A percentile compares a stretch with the other conserved stretches of the same genome.
Evolutionary conservation across 2,329 filamentous ascomycete species (phyloP).

Genomic region (Cryphonectria carpinicola): DNA sequence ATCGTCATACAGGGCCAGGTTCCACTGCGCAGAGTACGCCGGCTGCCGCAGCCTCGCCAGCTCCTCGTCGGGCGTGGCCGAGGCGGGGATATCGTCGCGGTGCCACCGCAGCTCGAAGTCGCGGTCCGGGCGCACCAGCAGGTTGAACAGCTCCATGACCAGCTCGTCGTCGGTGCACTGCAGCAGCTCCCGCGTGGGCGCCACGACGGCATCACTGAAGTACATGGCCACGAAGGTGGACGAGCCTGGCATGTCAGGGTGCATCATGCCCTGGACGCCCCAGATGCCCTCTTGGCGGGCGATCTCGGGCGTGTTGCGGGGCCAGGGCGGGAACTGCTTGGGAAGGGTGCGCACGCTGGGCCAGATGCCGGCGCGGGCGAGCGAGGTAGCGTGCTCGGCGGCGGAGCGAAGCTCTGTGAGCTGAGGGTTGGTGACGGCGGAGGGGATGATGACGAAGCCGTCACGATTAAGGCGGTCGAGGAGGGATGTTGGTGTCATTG

Average conservation of each 20-base stretch:
- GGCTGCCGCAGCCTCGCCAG: constrained; percentile 59
- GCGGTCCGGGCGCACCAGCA: constrained; percentile 73
- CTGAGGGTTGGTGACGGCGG: constrained; percentile 60
- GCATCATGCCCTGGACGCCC: constrained; percentile 47
- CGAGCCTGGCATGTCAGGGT: constrained; percentile 27
- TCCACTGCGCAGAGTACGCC: constrained; percentile 83
- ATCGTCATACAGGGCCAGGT: constrained; percentile 79
- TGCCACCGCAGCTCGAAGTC: constrained; percentile 84
- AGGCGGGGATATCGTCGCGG: constrained; percentile 77
- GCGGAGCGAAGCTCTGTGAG: constrained; percentile 64
- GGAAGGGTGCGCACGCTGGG: constrained; percentile 81
- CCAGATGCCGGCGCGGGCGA: constrained; percentile 74
- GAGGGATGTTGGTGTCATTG: constrained; percentile 25
- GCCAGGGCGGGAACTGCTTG: constrained; percentile 91
- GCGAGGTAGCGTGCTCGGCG: constrained; percentile 57
- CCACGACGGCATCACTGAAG: constrained; percentile 69
- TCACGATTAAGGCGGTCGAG: constrained; percentile 29
- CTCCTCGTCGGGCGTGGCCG: constrained; percentile 70
- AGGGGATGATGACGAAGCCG: constrained; percentile 70
- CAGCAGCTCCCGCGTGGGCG: constrained; percentile 68
- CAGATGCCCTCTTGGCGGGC: constrained; percentile 69
- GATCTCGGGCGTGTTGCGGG: constrained; percentile 23
- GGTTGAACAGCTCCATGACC: constrained; percentile 87
- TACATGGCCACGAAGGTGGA: constrained; percentile 69
- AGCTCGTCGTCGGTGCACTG: constrained; percentile 61